These are phyloP conservation scores for Beta vulgaris DNA, from an alignment of 148 eudicot species.

Conservation along the genomic window DNA sequence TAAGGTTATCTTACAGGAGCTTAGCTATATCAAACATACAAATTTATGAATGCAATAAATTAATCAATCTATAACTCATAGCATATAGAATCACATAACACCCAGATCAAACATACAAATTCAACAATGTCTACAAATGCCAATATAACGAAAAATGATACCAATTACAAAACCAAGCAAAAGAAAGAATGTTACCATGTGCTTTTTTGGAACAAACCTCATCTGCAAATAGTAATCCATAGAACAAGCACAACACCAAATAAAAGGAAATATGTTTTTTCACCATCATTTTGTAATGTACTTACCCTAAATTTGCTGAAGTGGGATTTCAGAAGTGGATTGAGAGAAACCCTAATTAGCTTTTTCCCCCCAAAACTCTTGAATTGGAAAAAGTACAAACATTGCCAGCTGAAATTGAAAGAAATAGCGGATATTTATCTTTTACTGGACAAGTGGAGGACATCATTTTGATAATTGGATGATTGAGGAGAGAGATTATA, in stretches of 20 bases:
- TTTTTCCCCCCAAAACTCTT: neutral
- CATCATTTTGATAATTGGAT: neutral
- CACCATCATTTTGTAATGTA: neutral
- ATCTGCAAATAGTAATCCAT: slow-evolving; percentile 1
- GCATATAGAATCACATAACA: neutral
- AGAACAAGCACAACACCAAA: slow-evolving; percentile 13
- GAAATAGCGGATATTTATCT: neutral
- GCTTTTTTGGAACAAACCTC: slow-evolving; percentile 27
- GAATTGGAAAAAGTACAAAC: slow-evolving; percentile 3
- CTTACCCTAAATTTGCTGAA: slow-evolving; percentile 17
- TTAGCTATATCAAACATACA: neutral
- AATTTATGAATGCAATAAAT: neutral
- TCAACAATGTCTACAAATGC: neutral
- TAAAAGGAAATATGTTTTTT: slow-evolving; percentile 14
- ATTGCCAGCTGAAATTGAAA: slow-evolving; percentile 5
- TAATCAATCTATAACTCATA: slow-evolving; percentile 4
- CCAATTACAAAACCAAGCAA: neutral
- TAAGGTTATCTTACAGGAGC: neutral
- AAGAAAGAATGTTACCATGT: slow-evolving; percentile 20
- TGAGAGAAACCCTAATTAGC: slow-evolving; percentile 1
- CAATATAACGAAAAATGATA: too few species aligned
- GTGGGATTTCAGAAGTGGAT: slow-evolving; percentile 9
- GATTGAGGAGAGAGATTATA: neutral
- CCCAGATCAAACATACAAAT: neutral
- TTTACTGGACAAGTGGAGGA: neutral